Conservation (phyloP, 495 filamentous ascomycete species). For the Opeltia flavorubescens region DNA sequence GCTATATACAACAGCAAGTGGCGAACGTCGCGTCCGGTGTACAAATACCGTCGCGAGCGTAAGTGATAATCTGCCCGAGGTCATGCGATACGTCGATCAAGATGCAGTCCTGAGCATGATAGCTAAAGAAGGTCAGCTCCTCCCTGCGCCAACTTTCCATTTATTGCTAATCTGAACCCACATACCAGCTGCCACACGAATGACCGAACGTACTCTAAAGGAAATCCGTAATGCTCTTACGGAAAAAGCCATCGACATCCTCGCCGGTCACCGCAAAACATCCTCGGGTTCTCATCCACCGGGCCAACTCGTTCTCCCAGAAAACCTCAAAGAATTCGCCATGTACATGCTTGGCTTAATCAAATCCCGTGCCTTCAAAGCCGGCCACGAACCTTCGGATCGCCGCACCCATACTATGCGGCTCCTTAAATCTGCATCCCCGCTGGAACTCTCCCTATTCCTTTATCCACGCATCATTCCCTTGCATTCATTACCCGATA, state of each 20-base stretch:
- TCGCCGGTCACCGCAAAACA: slow-evolving; percentile 86
- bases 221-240: slow-evolving; percentile 73
- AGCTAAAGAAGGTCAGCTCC: slow-evolving; percentile 61
- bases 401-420: slow-evolving; percentile 83
- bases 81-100: slow-evolving; percentile 86
- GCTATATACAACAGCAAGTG: slow-evolving; percentile 82
- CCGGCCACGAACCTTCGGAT: slow-evolving; percentile 80
- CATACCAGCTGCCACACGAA: slow-evolving; percentile 56
- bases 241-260: slow-evolving; percentile 89
- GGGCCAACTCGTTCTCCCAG: slow-evolving; percentile 85
- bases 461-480: slow-evolving; percentile 91
- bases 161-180: slow-evolving; percentile 4
- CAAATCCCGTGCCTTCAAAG: slow-evolving; percentile 87
- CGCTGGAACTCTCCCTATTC: slow-evolving; percentile 74
- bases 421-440: slow-evolving; percentile 75
- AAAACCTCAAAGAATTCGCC: slow-evolving; percentile 88
- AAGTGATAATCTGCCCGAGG: slow-evolving; percentile 63
- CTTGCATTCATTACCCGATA: slow-evolving; percentile 63
- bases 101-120: slow-evolving; percentile 79
- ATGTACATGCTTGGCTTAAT: slow-evolving; percentile 94
- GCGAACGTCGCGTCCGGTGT: slow-evolving; percentile 83
- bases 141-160: not conserved
- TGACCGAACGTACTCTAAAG: slow-evolving; percentile 67
- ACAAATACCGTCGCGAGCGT: slow-evolving; percentile 87
- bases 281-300: slow-evolving; percentile 76